Evolutionary conservation across 1,139 yeast species (phyloP), one percentile per base, ranked within the genome.

Genomic region (Debaryomyces sp.): DNA sequence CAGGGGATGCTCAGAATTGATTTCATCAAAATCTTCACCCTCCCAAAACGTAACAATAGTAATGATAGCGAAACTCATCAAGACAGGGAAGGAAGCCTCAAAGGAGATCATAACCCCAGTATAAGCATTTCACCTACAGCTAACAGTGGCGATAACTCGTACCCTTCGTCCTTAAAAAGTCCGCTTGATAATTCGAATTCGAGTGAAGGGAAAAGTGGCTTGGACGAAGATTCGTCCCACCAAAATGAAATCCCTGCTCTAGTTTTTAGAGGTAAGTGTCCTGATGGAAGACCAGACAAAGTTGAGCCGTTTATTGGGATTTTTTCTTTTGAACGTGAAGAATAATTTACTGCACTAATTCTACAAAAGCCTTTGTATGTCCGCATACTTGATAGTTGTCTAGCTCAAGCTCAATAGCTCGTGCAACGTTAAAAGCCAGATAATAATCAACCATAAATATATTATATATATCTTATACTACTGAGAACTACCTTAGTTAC

Each of bases 241-340:
- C 73, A 69, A 27, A 73, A 69, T 5, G 73, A 71, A 43, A 53
- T 68, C 1, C 85, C 85, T 2, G 71, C 79, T 18, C 58, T 80
- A 42, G 69, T 81, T 6, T 81, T 80, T 55, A 65, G 75, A 51
- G 85, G 84, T 0, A 71, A 70, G 48, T 79, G 81, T 53, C 84
- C 85, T 1, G 81, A 78, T 50, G 82, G 84, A 5, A 68, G 77
- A 43, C 83, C 83, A 0, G 83, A 80, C 51, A 69, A 66, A 32
- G 71, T 78, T 24, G 83, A 78, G 56, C 84, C 85, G 5, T 80
- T 80, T 53, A 80, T 81, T 40, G 85, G 85, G 1, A 80, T 80
- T 13, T 78, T 80, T 52, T 76, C 79, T 30, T 80, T 81, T 59
- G 84, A 80, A 55, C 67, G 69, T 48, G 79, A 75, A 50, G 73